Evolutionary conservation across 2,329 filamentous ascomycete species (phyloP), one percentile per base, ranked within the genome.

Genomic region (Aspergillus arachidicola): DNA sequence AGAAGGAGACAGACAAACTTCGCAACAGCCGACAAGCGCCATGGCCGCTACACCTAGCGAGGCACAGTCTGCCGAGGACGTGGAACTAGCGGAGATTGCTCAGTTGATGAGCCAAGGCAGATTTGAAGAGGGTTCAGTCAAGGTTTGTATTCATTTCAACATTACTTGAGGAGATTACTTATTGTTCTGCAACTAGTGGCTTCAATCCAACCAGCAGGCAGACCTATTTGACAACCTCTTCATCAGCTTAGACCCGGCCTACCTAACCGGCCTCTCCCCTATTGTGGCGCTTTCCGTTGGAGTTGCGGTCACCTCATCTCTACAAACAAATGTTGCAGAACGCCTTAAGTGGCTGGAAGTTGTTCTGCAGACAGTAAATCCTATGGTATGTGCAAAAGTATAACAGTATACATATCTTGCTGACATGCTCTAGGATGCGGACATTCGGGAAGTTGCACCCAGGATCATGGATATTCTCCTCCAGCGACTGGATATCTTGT

Each of bases 181-280:
- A 55, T 38, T 32, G 34, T 38, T 32, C 16, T 38, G 14, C 21
- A 32, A 60, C 61, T 60, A 80, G 81, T 90, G 87, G 87, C 79
- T 90, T 55, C 86, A 88, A 78, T 89, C 87, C 6, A 73, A 78
- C 36, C 83, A 84, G 60, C 85, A 88, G 67, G 80, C 81, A 19
- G 82, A 85, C 53, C 78, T 90, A n/a, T 90, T 89, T 71, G 86
- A 89, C 73, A 81, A 83, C 32, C 80, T 89, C 58, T 89, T 90
- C 71, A 81, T 86, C 26, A 83, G 81, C 60, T 80, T 85, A 68
- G 84, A 85, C 64, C 86, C 87, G 1, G 75, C 78, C 10, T 89
- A 87, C 73, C 78, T 89, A 28, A 77, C 77, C 21, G 78, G 80
- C 45, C 81, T 89, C 21, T 83, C 85, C 34, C 83, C 86, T 2